Base-by-base conservation (phyloP, 129 eudicot species). In the Silybum marianum region DNA sequence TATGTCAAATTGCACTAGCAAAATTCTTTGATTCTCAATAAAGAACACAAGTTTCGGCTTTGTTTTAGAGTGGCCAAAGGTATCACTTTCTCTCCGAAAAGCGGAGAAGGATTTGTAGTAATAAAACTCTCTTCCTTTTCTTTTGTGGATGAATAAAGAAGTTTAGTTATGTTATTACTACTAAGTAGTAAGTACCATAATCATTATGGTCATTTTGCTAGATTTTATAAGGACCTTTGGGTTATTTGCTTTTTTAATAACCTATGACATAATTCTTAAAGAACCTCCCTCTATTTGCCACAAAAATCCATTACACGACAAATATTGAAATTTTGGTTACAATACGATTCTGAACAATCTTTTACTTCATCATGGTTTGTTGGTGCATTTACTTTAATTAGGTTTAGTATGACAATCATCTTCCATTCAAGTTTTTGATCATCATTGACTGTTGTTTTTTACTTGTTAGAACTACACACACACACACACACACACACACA, bases 31-130 rank as follows among this genome's bases (percentile, higher is more conserved):
- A 62, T 38, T 62, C 40, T 78, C 12, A 7, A 69, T 28, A 28
- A 19, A 44, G 21, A 28, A 28, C 46, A 44, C 67, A 69, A 19
- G 9, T 46, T 42, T 30, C 51, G 69, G 48, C 69, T 40, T 78
- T 28, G 42, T 28, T 78, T 69, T 32, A n/a, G 82, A 78, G 51
- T 18, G 6, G 8, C 30, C 54, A 69, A n/a, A 51, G 69, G 26
- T 44, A 26, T 69, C 9, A n/a, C 1, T 22, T 65, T 65, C 28
- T 65, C 69, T 22, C 30, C 21, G 26, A 7, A 65, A 65, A 23
- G 69, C 5, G 69, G 28, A 63, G 14, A 65, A 65, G 66, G 16
- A 13, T 65, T 3, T 65, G 30, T 19, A 65, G 66, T n/a, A 58
- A 58, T 65, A 8, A 21, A 65, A 65, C 22, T 65, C 28, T 63